Base-by-base conservation (phyloP, 352 stramenopile species). In the Phytophthora sp. region DNA sequence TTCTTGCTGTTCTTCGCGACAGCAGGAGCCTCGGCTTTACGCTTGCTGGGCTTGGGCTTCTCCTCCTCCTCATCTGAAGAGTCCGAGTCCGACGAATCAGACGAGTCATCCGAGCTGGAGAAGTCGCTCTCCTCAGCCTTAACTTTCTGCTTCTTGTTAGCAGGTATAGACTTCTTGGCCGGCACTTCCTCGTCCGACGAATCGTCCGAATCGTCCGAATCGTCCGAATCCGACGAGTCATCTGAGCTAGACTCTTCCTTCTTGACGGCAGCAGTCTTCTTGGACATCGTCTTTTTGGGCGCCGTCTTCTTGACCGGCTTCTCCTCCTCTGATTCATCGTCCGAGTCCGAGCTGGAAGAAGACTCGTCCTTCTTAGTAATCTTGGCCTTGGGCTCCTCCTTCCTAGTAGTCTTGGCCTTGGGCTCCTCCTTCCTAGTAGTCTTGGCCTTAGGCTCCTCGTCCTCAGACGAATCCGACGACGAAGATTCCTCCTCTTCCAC, bases 161-260 rank as follows among this genome's bases (percentile, higher is more conserved):
- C 26, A 54, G 56, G 21, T 52, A 45, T 35, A 21, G 47, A n/a
- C 50, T 79, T 79, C 42, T 74, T 73, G 27, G 56, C 68, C n/a
- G 60, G 30, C 7, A 27, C 45, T 20, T 81, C 63, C 50, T 90
- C 76, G 27, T 87, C 73, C 38, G 76, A 86, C 47, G 80, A 76
- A 23, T 88, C 80, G 73, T 79, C 78, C n/a, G 70, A 87, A 18
- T 78, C 77, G 0, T 59, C 76, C 0, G 47, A 75, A 26, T 88
- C 79, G 74, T 77, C 77, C 18, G 69, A 86, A 27, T 79, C 80
- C 0, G 63, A 76, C 0, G 42, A 62, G 16, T 54, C 29, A 33
- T 56, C 56, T 4, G 30, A 58, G 51, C 51, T 58, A 0, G 44
- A 57, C 24, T 57, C 42, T 18, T 67, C 27, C 62, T 86, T 79